phyloP scores from a whole-genome alignment of 495 filamentous ascomycete genomes.

The Penicillium goetzii region DNA sequence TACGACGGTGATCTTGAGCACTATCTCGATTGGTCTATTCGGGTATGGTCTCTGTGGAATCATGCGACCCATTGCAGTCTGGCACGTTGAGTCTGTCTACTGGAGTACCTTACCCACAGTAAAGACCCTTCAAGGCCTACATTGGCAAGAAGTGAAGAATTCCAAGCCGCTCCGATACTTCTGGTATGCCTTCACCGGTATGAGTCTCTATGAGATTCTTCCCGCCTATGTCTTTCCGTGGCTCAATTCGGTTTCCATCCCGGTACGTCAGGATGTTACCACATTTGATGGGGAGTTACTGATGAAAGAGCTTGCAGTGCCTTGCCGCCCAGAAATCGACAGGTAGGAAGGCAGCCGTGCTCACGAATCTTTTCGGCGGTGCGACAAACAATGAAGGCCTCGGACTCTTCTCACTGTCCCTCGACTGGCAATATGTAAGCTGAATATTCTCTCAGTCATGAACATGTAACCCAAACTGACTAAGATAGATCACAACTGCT shows the following conservation, averaged over 20 bases:
- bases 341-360: constrained; percentile 30
- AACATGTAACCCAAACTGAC: constrained; percentile 12
- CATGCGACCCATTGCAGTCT: constrained; percentile 56
- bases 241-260: constrained; percentile 58
- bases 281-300: neutral
- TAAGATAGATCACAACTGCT: constrained; percentile 35
- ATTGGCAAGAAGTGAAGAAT: constrained; percentile 37
- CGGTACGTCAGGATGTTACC: constrained; percentile 28
- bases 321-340: constrained; percentile 45
- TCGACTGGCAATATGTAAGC: constrained; percentile 62
- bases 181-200: constrained; percentile 39
- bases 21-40: constrained; percentile 46
- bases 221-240: constrained; percentile 59
- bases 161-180: constrained; percentile 37
- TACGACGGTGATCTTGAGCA: constrained; percentile 33
- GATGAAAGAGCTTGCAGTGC: constrained; percentile 32
- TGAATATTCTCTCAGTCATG: neutral
- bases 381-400: constrained; percentile 54
- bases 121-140: constrained; percentile 36
- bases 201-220: constrained; percentile 55
- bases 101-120: constrained; percentile 40
- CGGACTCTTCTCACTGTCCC: constrained; percentile 50
- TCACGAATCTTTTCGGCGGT: constrained; percentile 58
- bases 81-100: constrained; percentile 54
- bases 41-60: constrained; percentile 60